phyloP scores from a whole-genome alignment of 192 early-diverging fungal species.

The Thamnidium elegans region DNA sequence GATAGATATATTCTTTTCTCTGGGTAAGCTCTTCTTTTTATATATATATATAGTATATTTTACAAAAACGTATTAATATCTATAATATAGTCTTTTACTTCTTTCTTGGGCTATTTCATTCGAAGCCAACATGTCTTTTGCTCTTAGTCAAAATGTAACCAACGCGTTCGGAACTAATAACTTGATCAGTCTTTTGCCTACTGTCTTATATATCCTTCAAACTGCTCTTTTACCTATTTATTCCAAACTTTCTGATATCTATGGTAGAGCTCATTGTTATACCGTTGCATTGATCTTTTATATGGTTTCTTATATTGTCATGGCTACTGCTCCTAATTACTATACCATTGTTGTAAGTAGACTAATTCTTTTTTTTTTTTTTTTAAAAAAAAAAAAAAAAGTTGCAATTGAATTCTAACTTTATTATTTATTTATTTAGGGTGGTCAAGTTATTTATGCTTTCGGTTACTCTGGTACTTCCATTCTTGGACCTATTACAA shows the following conservation, averaged over 20 bases:
- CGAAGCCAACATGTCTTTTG: constrained; percentile 5
- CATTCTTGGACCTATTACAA: constrained; percentile 16
- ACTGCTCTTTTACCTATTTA: constrained; percentile 14
- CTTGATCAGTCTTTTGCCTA: constrained; percentile 13
- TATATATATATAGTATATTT: background rate
- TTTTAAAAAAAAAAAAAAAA: background rate
- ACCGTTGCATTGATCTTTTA: constrained; percentile 9
- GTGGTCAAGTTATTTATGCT: constrained; percentile 27
- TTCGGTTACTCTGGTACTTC: constrained; percentile 25
- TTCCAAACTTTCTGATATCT: constrained; percentile 24
- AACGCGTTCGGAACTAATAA: constrained; percentile 12
- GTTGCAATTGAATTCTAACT: background rate
- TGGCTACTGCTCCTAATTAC: constrained; percentile 11
- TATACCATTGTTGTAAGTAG: constrained; percentile 11
- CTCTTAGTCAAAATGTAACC: constrained; percentile 9
- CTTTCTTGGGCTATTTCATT: constrained; percentile 18
- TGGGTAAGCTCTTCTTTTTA: background rate
- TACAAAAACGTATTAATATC: background rate
- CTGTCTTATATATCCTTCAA: constrained; percentile 21
- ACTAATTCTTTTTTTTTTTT: background rate
- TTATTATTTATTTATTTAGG: constrained; percentile 2
- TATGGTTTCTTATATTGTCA: background rate
- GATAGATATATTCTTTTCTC: constrained; percentile 10
- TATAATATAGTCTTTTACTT: background rate
- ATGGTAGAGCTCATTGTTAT: constrained; percentile 20